Evolutionary conservation across 192 early-diverging fungal genomes (phyloP), one percentile per base, ranked within the genome.

Genomic region (Entomortierella lignicola): DNA sequence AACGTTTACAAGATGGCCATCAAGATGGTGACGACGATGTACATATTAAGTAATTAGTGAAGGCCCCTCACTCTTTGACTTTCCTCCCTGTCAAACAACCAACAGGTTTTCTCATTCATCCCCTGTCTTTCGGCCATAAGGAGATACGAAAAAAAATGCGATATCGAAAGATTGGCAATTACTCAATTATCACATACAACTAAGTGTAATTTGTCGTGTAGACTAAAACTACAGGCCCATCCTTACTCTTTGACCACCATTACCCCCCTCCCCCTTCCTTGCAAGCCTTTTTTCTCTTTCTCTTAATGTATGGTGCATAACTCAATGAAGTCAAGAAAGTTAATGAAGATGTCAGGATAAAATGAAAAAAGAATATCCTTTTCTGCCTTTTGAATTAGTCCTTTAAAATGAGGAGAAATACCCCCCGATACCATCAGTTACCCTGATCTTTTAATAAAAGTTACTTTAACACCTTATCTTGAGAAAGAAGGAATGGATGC

Each of bases 191-290:
- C 20, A 25, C 52, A 8, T 54, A 26, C 7, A 47, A 47, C 17
- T 47, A 15, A 5, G 44, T 47, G 31, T 56, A 12, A 20, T 26
- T 26, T 55, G n/a, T 55, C n/a, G 6, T 52, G 17, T 6, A 21
- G 8, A 17, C 6, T 42, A 42, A 42, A 34, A 31, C 44, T 62
- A 44, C 60, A 62, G 60, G 60, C 31, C 47, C 25, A 32, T 18
- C 31, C 44, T 25, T 20, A 31, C 26, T 44, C 60, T 62, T 4
- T 47, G 44, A 4, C 44, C 44, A 47, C 44, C 39, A 42, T 42
- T 42, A 47, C 44, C 44, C 44, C 44, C 44, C 15, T 37, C 34
- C 34, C 34, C 34, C 34, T 4, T 37, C 47, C 15, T 50, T 50
- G n/a, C n/a, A n/a, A n/a, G 50, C 50, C 50, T 52, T 52, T 42